Evolutionary conservation across 164 flowering plant species (phyloP), one percentile per base, ranked within the genome.

Genomic region (Vitis riparia): DNA sequence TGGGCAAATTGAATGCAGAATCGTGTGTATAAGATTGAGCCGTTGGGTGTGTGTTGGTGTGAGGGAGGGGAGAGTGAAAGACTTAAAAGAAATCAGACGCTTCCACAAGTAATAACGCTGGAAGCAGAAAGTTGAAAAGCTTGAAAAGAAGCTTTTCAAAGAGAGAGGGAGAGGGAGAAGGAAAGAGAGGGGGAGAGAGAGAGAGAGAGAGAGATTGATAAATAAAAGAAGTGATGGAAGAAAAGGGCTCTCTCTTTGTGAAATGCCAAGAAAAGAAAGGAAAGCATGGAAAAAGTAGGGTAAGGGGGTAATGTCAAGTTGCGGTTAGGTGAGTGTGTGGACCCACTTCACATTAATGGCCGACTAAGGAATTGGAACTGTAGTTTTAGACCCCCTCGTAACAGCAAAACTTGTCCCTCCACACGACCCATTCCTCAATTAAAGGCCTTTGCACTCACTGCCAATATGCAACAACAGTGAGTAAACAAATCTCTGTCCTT

Each of bases 261-360:
- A 63, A 60, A 48, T 65, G 70, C 66, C 70, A 52, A 56, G 55
- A 58, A 71, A 71, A 68, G 59, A 19, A 51, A 58, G 15, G 74
- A 69, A 50, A 49, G 56, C 1, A 68, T 13, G 13, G 55, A 55
- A 37, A 37, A 37, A 37, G 44, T 37, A 51, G 52, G 65, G 14
- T 29, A 51, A 19, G 14, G 56, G 51, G 59, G 17, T 50, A 32
- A 70, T 64, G 83, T 68, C 59, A 59, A 74, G 56, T 66, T 16
- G 29, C 27, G 79, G 73, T 75, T 85, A 76, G 85, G 86, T 79
- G 79, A 67, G 73, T 70, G 68, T 69, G 55, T 79, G 81, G 83
- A 49, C 81, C 85, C 81, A 76, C 78, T 3, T 11, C 19, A 51
- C 53, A 59, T 80, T 75, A 75, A 80, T 75, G 77, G 79, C 78